Percentiles rank a stretch among this genome's conserved stretches.
Conservation (phyloP, 345 rosid species). For the Isatis tinctoria region DNA sequence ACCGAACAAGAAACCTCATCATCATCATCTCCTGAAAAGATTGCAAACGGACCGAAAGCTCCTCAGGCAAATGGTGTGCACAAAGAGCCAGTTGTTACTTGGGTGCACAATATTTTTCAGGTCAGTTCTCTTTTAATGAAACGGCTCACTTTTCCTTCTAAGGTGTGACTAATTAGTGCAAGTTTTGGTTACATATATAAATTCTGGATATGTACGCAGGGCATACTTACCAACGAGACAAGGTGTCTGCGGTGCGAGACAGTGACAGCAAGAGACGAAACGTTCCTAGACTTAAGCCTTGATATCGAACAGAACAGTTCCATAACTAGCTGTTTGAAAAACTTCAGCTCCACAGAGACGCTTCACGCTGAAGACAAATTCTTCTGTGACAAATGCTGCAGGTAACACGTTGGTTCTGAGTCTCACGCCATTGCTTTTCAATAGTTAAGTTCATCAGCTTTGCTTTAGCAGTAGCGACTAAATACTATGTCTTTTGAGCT, state of each 20-base stretch:
- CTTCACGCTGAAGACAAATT: conserved; percentile 97
- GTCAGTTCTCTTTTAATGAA: conserved; percentile 30
- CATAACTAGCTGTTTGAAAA: conserved; percentile 97
- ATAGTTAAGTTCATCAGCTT: background rate
- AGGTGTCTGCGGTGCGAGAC: conserved; percentile 95
- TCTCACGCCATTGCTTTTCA: background rate
- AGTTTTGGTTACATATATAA: conserved; percentile 19
- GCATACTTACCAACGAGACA: conserved; percentile 98
- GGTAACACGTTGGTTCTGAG: conserved; percentile 41
- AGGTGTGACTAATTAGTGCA: background rate
- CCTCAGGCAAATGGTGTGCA: conserved; percentile 66
- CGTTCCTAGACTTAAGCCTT: conserved; percentile 95
- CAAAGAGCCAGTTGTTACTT: conserved; percentile 89
- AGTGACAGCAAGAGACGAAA: conserved; percentile 98
- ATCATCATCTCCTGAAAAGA: conserved; percentile 71
- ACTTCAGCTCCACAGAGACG: conserved; percentile 99
- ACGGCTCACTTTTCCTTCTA: background rate
- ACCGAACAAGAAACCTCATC: conserved; percentile 54
- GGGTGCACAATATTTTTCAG: conserved; percentile 99
- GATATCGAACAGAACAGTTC: conserved; percentile 99
- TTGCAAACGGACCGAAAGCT: conserved; percentile 64
- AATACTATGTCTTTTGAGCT: background rate
- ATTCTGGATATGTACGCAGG: conserved; percentile 44
- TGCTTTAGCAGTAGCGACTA: background rate
- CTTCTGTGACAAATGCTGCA: conserved; percentile 99